A percentile compares a stretch with the other conserved stretches of the same genome.
phyloP scores from a whole-genome alignment of 768 basidiomycete species.

The Rhodotorula babjevae region DNA sequence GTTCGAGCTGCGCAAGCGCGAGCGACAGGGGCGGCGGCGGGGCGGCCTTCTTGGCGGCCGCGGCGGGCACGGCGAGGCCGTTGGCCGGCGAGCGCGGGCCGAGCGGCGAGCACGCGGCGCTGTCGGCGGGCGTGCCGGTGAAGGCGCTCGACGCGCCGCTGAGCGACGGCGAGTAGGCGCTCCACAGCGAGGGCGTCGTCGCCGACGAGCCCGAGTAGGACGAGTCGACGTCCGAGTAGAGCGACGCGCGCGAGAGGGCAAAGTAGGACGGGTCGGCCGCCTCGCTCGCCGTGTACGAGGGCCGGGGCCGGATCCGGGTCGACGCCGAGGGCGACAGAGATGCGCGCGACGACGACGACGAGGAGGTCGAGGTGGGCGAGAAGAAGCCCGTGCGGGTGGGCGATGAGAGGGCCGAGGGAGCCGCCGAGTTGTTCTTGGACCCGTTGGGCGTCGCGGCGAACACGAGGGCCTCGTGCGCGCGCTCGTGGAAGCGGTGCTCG shows the following conservation, averaged over 20 bases:
- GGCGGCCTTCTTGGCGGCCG: neutral
- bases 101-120: neutral
- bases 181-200: constrained; percentile 4
- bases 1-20: neutral
- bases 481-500: constrained; percentile 1
- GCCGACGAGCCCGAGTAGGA: neutral
- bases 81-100: neutral
- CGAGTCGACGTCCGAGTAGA: constrained; percentile 8
- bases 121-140: constrained; percentile 4
- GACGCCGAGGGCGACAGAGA: neutral
- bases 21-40: no score
- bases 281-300: neutral
- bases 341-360: neutral
- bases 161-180: neutral
- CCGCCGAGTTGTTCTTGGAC: no score
- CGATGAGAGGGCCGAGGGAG: neutral
- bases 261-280: constrained; percentile 21
- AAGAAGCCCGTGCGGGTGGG: no score
- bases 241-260: neutral
- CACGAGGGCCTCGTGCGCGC: neutral
- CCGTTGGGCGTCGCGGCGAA: neutral
- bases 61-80: neutral
- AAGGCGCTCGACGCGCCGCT: neutral
- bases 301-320: neutral
- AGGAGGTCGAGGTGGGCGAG: neutral